Evolutionary conservation across 352 stramenopile genomes (phyloP), one percentile per base, ranked within the genome.

Genomic region (Peronospora destructor): DNA sequence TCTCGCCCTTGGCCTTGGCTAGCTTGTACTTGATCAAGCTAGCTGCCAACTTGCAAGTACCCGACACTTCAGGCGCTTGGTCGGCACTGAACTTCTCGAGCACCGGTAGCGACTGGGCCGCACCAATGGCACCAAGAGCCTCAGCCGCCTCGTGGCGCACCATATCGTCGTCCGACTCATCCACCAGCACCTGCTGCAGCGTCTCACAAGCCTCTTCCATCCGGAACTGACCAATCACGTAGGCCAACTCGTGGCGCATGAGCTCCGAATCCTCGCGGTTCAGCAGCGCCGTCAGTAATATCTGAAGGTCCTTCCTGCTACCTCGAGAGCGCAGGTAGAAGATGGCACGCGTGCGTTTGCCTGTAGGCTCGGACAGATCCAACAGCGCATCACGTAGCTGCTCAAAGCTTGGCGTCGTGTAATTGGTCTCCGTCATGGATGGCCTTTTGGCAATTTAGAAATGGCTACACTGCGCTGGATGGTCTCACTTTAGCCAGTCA

Each of bases 171-270:
- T 98, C 89, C 8, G 78, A 73, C 12, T 81, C 84, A 65, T 97
- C 85, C 6, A 66, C 58, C 19, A 97, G 71, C 19, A 97, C 71
- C 23, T 67, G 42, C 44, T 88, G 60, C 14, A 97, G 73, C 45
- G 69, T 81, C 21, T 74, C 69, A 45, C 85, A 93, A 0, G 88
- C 85, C 38, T 76, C 64, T 8, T 68, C 64, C 77, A 98, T 75
- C 66, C 98, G 86, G 68, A 99, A 94, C 69, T 99, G 96, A 35
- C 96, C 96, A 26, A 99, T 89, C 8, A 99, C 94, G 71, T 98
- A 99, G 7, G 95, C 96, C 30, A 99, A 66, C 70, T 99, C 96
- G 77, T 99, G 96, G 43, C 96, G 82, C 59, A 99, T 91, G 28
- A 99, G 74, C 41, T 96, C 86, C 61, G 84, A 97, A 61, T 96